Evolutionary conservation across 2,329 filamentous ascomycete species (phyloP).

Genomic region (Eurotiales sp.): DNA sequence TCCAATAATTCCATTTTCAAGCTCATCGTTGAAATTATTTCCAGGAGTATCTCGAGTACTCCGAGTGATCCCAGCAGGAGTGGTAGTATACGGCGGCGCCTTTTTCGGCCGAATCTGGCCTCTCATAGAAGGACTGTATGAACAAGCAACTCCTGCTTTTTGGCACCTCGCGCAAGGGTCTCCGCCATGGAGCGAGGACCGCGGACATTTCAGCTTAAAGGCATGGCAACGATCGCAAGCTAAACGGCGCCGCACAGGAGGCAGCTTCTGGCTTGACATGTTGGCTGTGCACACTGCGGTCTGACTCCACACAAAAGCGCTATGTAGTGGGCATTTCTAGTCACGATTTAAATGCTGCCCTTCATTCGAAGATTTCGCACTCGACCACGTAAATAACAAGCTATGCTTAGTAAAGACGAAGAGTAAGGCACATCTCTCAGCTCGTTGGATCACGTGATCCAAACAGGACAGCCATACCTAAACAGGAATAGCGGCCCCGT

Average conservation of each 20-base stretch:
- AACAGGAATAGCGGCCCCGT: constrained; percentile 6
- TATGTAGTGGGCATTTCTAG: too few species aligned
- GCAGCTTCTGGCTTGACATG: constrained; percentile 4
- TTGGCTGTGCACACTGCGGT: neutral
- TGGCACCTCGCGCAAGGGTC: constrained; percentile 6
- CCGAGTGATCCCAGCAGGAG: too few species aligned
- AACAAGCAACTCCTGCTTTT: constrained; percentile 6
- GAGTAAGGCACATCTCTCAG: too few species aligned
- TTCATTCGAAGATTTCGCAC: neutral
- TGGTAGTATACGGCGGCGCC: neutral
- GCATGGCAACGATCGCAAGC: constrained; percentile 14
- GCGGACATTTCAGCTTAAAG: constrained; percentile 12
- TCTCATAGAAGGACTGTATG: constrained; percentile 12
- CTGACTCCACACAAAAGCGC: neutral
- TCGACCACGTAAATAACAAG: too few species aligned
- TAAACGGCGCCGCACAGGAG: constrained; percentile 9
- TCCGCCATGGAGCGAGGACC: neutral
- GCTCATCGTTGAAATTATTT: neutral
- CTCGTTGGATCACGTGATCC: constrained; percentile 6
- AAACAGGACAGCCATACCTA: neutral
- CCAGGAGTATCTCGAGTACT: neutral
- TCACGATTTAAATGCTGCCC: neutral
- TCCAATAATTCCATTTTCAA: neutral
- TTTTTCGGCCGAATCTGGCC: constrained; percentile 11
- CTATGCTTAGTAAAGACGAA: too few species aligned